These are phyloP conservation scores for Carex parvula DNA, from an alignment of 176 grass and related monocot genomes.

Conservation along the genomic window DNA sequence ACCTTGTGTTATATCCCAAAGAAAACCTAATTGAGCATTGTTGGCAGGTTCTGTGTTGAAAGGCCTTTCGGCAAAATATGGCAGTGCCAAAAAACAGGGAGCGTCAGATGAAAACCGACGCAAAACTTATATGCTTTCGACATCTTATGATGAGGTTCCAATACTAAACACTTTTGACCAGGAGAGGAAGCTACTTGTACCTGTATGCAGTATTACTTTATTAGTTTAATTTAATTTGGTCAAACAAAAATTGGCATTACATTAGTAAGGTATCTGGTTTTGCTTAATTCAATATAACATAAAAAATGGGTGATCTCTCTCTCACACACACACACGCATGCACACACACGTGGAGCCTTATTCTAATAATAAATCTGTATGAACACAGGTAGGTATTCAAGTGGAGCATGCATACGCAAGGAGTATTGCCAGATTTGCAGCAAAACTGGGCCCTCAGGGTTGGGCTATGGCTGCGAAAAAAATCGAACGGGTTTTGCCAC, in stretches of 20 bases:
- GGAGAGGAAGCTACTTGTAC: slow-evolving; percentile 38
- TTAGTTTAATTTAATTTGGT: neutral
- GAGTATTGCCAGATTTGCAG: slow-evolving; percentile 50
- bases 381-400: slow-evolving; percentile 42
- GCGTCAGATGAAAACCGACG: slow-evolving; percentile 34
- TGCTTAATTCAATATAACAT: neutral
- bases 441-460: slow-evolving; percentile 38
- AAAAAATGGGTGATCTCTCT: neutral
- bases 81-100: slow-evolving; percentile 7
- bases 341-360: neutral
- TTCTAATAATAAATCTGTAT: neutral
- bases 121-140: slow-evolving; percentile 24
- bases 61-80: slow-evolving; percentile 30
- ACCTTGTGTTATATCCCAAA: neutral
- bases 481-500: slow-evolving; percentile 40
- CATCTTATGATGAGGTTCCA: slow-evolving; percentile 5
- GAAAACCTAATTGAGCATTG: neutral
- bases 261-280: neutral
- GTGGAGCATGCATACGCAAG: slow-evolving; percentile 39
- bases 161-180: slow-evolving; percentile 30
- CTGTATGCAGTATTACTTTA: slow-evolving; percentile 28
- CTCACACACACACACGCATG: neutral
- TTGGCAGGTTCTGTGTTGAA: slow-evolving; percentile 31
- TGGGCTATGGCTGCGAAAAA: slow-evolving; percentile 34
- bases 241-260: neutral